Evolutionary conservation across 2,329 filamentous ascomycete genomes (phyloP), one percentile per base, ranked within the genome.

Genomic region (Aspergillus fructus): DNA sequence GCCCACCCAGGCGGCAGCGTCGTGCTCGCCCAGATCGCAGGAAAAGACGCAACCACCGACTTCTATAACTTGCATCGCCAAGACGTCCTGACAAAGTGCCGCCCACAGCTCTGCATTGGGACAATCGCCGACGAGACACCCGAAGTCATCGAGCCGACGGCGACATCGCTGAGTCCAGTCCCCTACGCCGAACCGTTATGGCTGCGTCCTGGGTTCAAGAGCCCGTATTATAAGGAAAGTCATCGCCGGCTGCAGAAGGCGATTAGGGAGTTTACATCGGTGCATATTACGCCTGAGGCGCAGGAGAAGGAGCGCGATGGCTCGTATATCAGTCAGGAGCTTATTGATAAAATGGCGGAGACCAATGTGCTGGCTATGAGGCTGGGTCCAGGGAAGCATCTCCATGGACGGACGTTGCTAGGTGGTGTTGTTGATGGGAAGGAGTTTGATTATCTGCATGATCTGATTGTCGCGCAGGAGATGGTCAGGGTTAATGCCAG

Each of bases 11-110:
- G 91, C 65, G 91, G 91, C 67, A 86, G 87, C 67, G 86, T 89
- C 43, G 91, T 96, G 23, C 84, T 96, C 39, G 82, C 84, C 53
- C 90, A 96, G 75, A 85, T 93, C 48, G 91, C 89, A 30, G 91
- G 91, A 61, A 83, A 85, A 64, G 91, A 96, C 70, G 90, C 91
- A 50, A 96, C 91, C 2, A 78, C 83, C 37, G 89, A 88, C 56
- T 96, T 96, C 76, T 96, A 96, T 84, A 96, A 96, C 79, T 86
- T 96, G 53, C 92, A 96, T 78, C 83, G 91, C 24, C 91, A 96
- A 66, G 91, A 96, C 75, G 90, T 96, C n/a, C 83, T 96, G 11
- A 79, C 86, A 59, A 92, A 92, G 73, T 96, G 96, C 80, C 66
- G 67, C n/a, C 77, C 82, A 47, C 81, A 84, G 66, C 83, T 96